phyloP scores from a whole-genome alignment of 768 basidiomycete genomes.

The Scleroderma bovista region DNA sequence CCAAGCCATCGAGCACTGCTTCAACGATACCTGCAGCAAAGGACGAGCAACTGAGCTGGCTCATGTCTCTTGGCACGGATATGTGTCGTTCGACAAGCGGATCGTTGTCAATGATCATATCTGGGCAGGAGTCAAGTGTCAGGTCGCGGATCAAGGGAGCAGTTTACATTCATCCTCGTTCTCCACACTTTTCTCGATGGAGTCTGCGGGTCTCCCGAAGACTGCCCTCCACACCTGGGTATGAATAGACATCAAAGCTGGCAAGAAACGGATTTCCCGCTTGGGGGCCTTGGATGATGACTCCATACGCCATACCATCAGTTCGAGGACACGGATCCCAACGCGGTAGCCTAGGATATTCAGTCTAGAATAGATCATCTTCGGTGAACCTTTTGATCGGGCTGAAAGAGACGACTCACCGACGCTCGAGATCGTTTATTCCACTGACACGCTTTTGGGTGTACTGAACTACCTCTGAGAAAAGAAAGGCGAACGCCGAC shows the following conservation, averaged over 20 bases:
- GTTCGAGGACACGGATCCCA: constrained; percentile 80
- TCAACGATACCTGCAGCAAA: constrained; percentile 97
- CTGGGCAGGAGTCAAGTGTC: constrained; percentile 33
- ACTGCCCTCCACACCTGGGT: constrained; percentile 94
- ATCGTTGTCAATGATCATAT: constrained; percentile 98
- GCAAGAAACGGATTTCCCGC: constrained; percentile 85
- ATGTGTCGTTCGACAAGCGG: constrained; percentile 88
- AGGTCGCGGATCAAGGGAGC: background rate
- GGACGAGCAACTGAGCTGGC: constrained; percentile 92
- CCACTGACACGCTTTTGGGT: constrained; percentile 93
- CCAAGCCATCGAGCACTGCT: constrained; percentile 89
- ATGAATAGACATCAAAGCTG: constrained; percentile 89
- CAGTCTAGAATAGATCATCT: constrained; percentile 45
- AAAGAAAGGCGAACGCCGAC: constrained; percentile 83
- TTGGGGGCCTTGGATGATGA: constrained; percentile 83
- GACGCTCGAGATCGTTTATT: constrained; percentile 91
- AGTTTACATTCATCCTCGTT: constrained; percentile 90
- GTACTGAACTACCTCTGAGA: constrained; percentile 92
- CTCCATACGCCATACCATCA: constrained; percentile 78
- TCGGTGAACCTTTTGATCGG: background rate
- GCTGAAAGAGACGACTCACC: constrained; percentile 41
- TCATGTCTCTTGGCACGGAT: constrained; percentile 92
- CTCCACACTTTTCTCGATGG: constrained; percentile 93
- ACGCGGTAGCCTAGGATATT: constrained; percentile 92
- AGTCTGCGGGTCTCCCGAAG: constrained; percentile 91